These are phyloP conservation scores for Coemansia sp. DNA, from an alignment of 192 early-diverging fungal genomes.

Conservation along the genomic window DNA sequence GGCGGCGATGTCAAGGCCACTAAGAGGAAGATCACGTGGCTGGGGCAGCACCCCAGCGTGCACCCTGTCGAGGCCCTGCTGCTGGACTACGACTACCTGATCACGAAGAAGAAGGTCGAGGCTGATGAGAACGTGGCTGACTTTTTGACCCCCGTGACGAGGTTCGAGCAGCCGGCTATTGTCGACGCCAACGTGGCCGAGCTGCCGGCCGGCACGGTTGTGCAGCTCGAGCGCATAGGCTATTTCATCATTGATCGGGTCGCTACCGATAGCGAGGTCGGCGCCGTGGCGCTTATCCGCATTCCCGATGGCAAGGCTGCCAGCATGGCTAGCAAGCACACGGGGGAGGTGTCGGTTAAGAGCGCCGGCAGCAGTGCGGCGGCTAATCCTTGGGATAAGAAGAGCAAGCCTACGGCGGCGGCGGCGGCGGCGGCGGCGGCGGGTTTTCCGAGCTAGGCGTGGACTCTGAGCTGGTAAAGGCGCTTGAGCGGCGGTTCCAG, in stretches of 20 bases:
- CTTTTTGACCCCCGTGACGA: constrained; percentile 77
- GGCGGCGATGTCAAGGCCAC: constrained; percentile 97
- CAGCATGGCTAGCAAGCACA: constrained; percentile 63
- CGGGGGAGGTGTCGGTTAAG: constrained; percentile 1
- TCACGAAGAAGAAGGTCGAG: constrained; percentile 97
- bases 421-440: neutral
- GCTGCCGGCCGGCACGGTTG: constrained; percentile 70
- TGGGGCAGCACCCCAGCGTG: constrained; percentile 59
- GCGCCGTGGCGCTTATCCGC: constrained; percentile 68
- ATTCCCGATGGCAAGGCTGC: constrained; percentile 93
- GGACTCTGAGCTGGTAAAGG: neutral
- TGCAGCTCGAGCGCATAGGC: constrained; percentile 96
- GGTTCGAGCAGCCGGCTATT: constrained; percentile 69
- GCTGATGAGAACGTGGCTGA: constrained; percentile 84
- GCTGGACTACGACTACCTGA: constrained; percentile 94
- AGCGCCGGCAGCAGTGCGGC: neutral
- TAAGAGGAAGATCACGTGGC: constrained; percentile 99
- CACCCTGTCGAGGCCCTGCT: constrained; percentile 69
- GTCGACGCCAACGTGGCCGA: constrained; percentile 68
- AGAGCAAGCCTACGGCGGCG: constrained; percentile 10
- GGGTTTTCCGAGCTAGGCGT: neutral
- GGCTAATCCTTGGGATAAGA: constrained; percentile 42
- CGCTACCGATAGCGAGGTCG: constrained; percentile 49
- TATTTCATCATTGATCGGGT: constrained; percentile 88
- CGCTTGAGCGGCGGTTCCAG: neutral